Conservation (phyloP, 2,329 filamentous ascomycete species). For the Cordyceps cateniannulata region DNA sequence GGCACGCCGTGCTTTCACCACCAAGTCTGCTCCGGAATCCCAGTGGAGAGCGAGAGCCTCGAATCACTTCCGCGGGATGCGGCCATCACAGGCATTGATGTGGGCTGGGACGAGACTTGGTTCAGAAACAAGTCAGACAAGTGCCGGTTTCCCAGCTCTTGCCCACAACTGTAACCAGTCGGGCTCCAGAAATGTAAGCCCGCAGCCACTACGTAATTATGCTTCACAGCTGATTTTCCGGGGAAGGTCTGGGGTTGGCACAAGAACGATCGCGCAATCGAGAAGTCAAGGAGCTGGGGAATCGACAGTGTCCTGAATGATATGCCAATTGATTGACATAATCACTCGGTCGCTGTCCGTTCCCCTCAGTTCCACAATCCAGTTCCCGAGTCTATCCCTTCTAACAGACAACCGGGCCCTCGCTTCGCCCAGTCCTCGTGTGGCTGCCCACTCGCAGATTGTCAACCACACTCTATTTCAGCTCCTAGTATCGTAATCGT, state of each 20-base stretch:
- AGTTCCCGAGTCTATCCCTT: not conserved
- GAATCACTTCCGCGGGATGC: not conserved
- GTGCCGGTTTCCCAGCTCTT: not conserved
- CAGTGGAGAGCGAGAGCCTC: not conserved
- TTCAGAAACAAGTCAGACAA: not conserved
- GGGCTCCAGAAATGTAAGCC: not conserved
- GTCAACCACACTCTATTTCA: not conserved
- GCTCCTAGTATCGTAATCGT: not conserved
- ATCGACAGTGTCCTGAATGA: not conserved
- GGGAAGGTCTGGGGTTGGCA: slow-evolving; percentile 1
- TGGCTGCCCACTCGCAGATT: not conserved
- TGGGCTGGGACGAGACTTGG: not conserved
- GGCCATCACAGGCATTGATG: not conserved
- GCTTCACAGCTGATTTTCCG: not conserved
- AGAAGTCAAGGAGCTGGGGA: not conserved
- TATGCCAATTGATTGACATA: not conserved
- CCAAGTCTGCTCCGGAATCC: not conserved
- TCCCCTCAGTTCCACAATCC: not conserved
- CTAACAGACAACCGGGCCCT: not conserved
- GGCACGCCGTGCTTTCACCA: not conserved
- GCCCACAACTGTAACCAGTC: no score
- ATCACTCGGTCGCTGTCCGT: not conserved
- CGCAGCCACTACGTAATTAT: not conserved
- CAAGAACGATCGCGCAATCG: not conserved
- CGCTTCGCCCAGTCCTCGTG: not conserved